Percentiles rank a stretch among this genome's conserved stretches.
Evolutionary conservation across 2,329 filamentous ascomycete genomes (phyloP).

Genomic region (Neonectria neomacrospora): DNA sequence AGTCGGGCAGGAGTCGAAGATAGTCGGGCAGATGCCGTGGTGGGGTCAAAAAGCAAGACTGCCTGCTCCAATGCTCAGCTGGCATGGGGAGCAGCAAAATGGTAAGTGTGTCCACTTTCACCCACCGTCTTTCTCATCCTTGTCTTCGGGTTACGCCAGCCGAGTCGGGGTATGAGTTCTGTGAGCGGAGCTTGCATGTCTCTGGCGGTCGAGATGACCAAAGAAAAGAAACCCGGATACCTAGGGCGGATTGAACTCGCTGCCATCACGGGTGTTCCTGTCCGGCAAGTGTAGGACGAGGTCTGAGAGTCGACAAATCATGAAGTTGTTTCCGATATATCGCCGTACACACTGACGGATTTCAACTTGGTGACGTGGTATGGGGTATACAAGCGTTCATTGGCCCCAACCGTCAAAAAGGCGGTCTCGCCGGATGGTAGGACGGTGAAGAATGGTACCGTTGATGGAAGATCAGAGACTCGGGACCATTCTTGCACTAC

Average conservation of each 20-base stretch:
- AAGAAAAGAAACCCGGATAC: constrained; percentile 3
- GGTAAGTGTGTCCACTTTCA: background rate
- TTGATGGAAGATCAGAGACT: background rate
- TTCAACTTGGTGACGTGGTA: background rate
- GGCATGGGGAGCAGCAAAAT: constrained; percentile 6
- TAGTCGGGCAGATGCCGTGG: constrained; percentile 22
- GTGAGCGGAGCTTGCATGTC: constrained; percentile 18
- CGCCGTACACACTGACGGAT: background rate
- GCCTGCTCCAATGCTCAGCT: constrained; percentile 27
- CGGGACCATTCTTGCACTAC: background rate
- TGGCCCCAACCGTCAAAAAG: constrained; percentile 6
- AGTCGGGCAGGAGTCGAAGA: constrained; percentile 10
- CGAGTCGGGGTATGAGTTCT: constrained; percentile 14
- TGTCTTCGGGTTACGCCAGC: constrained; percentile 16
- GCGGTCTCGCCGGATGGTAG: constrained; percentile 7
- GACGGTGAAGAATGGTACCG: background rate
- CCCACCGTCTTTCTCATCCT: constrained; percentile 8
- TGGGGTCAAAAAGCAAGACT: constrained; percentile 31
- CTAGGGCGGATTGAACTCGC: background rate
- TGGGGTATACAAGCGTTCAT: background rate
- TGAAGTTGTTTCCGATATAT: constrained; percentile 9
- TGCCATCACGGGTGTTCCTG: background rate
- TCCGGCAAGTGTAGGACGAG: constrained; percentile 14
- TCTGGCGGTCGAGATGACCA: constrained; percentile 28
- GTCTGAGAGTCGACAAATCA: constrained; percentile 9